Conservation (phyloP, 768 basidiomycete genomes). For the Holtermannia corniformis region DNA sequence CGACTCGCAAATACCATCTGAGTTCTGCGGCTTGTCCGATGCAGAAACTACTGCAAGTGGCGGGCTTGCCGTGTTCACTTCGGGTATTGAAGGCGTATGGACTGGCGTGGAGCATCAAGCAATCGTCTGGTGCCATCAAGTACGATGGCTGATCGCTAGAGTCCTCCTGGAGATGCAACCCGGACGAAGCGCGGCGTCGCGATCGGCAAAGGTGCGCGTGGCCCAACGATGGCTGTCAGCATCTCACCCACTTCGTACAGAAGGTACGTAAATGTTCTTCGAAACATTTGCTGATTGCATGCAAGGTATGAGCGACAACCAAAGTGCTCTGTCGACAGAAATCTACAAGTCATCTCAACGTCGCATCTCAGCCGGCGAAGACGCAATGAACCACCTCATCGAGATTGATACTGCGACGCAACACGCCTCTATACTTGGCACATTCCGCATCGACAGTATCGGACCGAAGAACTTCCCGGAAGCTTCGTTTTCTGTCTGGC, state of each 20-base stretch:
- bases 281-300: not conserved
- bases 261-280: not conserved
- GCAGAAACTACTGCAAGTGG: constrained; percentile 49
- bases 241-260: not conserved
- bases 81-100: constrained; percentile 82
- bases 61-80: constrained; percentile 58
- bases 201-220: not conserved
- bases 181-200: too few relatives aligned
- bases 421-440: too few relatives aligned
- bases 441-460: too few relatives aligned
- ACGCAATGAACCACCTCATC: too few relatives aligned
- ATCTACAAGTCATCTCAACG: too few relatives aligned
- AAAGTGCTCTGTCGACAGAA: too few relatives aligned
- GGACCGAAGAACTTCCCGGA: too few relatives aligned
- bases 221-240: not conserved
- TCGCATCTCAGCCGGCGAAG: too few relatives aligned
- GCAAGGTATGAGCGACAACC: not conserved
- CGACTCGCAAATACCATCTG: constrained; percentile 85
- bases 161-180: constrained; percentile 57
- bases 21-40: constrained; percentile 61
- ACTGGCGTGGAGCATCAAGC: constrained; percentile 90
- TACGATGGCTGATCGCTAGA: constrained; percentile 77
- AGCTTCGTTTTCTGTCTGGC: too few relatives aligned
- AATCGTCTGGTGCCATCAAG: constrained; percentile 98
- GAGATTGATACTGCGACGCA: too few relatives aligned